These are phyloP conservation scores for Chloranthus sessilifolius DNA, from an alignment of 164 flowering plant species.

Conservation along the genomic window DNA sequence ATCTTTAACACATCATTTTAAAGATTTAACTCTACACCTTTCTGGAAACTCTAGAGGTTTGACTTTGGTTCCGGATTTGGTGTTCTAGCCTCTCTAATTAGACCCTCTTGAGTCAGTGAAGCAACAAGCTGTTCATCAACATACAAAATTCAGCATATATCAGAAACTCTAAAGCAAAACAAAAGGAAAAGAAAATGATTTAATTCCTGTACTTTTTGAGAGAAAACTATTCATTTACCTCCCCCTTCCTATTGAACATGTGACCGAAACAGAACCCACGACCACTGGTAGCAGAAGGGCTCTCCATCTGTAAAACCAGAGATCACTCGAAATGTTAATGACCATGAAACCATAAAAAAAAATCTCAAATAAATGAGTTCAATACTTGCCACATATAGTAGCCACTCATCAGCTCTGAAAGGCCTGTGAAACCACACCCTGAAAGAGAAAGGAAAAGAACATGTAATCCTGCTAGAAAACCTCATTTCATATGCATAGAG, in stretches of 20 bases:
- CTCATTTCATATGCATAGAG: not conserved
- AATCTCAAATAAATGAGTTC: not conserved
- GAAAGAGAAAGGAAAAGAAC: slow-evolving; percentile 9
- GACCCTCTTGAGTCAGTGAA: slow-evolving; percentile 76
- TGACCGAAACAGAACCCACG: slow-evolving; percentile 56
- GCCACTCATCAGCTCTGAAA: slow-evolving; percentile 90
- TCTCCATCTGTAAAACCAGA: slow-evolving; percentile 33
- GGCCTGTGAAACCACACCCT: slow-evolving; percentile 98
- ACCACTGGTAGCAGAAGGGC: slow-evolving; percentile 41
- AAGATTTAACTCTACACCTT: not conserved
- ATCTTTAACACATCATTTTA: not conserved
- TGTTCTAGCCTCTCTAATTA: slow-evolving; percentile 42
- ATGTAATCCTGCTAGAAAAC: not conserved
- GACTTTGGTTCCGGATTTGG: slow-evolving; percentile 26
- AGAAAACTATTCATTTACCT: slow-evolving; percentile 42
- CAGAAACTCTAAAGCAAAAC: not conserved
- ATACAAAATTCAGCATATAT: not conserved
- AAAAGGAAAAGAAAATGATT: not conserved
- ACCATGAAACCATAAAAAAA: not conserved
- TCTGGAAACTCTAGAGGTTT: slow-evolving; percentile 31
- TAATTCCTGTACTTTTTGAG: not conserved
- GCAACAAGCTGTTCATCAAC: slow-evolving; percentile 58
- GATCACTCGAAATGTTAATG: not conserved
- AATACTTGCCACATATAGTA: slow-evolving; percentile 62
- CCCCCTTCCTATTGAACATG: slow-evolving; percentile 79